Conservation (phyloP, 1,284 basidiomycete species). For the Coriolopsis trogii region DNA sequence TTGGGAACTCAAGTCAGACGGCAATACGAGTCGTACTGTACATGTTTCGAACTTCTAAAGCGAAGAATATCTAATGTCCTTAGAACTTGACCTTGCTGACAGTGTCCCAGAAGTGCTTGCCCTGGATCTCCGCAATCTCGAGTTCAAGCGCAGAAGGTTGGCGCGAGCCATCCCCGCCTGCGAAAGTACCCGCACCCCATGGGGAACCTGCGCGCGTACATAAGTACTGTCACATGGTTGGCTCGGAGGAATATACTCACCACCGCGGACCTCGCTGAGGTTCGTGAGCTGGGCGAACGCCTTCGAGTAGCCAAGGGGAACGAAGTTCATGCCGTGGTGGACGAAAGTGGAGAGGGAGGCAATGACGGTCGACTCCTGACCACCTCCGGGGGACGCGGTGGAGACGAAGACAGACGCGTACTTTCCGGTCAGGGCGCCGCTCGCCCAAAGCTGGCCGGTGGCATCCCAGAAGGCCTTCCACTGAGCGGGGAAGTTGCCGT, state of each 20-base stretch:
- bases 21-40: too few relatives aligned
- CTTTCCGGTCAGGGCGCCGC: conserved; percentile 78
- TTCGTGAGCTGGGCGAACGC: conserved; percentile 60
- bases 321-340: conserved; percentile 82
- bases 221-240: too few relatives aligned
- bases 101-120: conserved; percentile 56
- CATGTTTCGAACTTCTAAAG: too few relatives aligned
- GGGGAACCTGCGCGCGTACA: conserved; percentile 49
- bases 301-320: conserved; percentile 78
- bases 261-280: conserved; percentile 70
- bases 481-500: conserved; percentile 70
- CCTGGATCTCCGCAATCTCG: conserved; percentile 68
- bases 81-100: conserved; percentile 45
- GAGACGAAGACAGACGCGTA: conserved; percentile 77
- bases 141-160: conserved; percentile 66
- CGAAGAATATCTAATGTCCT: too few relatives aligned
- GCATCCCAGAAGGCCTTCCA: conserved; percentile 84
- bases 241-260: too few relatives aligned
- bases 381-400: conserved; percentile 67
- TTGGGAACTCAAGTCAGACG: too few relatives aligned
- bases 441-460: conserved; percentile 79
- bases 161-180: conserved; percentile 64
- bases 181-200: conserved; percentile 79
- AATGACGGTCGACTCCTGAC: conserved; percentile 73
- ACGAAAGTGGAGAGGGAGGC: conserved; percentile 72